Evolutionary conservation across 2,329 filamentous ascomycete genomes (phyloP).

Genomic region (Ceratocystis huliohia): DNA sequence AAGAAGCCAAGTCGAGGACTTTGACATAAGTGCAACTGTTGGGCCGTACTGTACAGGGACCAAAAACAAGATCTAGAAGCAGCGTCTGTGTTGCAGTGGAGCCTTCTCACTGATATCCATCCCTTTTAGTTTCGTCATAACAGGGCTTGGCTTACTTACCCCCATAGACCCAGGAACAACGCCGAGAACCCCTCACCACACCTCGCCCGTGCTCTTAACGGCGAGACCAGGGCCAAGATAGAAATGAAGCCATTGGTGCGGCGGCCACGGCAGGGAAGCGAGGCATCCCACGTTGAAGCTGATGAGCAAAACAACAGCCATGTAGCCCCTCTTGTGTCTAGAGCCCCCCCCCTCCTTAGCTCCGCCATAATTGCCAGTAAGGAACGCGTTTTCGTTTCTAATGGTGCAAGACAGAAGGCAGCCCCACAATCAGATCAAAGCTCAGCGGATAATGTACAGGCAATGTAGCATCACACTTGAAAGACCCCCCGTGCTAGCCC

Average conservation of each 20-base stretch:
- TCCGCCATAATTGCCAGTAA: background rate
- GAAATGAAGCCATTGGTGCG: background rate
- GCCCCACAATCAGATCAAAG: constrained; percentile 6
- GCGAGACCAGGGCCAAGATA: background rate
- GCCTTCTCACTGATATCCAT: background rate
- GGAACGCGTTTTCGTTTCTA: background rate
- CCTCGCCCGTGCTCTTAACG: background rate
- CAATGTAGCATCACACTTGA: background rate
- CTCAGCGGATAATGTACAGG: background rate
- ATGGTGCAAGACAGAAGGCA: background rate
- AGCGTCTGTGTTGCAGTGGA: background rate
- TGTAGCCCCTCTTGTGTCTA: constrained; percentile 1
- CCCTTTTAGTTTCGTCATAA: background rate
- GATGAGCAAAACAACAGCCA: background rate
- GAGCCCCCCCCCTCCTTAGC: background rate
- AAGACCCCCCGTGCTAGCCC: background rate
- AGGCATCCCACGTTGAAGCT: background rate
- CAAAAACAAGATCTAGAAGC: background rate
- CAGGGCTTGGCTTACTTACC: background rate
- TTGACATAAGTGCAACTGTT: background rate
- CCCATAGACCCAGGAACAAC: background rate
- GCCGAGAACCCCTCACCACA: background rate
- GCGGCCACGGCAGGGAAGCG: background rate
- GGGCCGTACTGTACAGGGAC: background rate
- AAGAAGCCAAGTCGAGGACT: background rate